phyloP scores from a whole-genome alignment of 2,329 filamentous ascomycete species.

The Chrysoporthe cubensis region DNA sequence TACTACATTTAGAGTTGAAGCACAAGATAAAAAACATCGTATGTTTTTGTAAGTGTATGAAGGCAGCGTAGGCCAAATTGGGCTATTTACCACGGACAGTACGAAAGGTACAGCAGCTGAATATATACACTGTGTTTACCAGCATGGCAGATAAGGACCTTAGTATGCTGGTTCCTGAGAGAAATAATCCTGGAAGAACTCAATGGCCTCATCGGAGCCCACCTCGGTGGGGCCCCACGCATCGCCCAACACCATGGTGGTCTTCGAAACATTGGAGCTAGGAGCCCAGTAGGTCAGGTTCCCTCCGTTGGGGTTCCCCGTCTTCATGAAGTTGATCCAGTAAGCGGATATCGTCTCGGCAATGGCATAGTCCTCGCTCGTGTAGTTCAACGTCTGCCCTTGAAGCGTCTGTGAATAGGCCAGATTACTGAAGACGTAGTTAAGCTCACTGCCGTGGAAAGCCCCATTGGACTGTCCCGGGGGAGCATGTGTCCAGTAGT shows the following conservation, averaged over 20 bases:
- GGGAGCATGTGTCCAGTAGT: slow-evolving; percentile 38
- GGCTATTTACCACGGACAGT: background rate
- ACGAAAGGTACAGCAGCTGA: background rate
- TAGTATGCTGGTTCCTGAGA: slow-evolving; percentile 5
- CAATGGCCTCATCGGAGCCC: slow-evolving; percentile 15
- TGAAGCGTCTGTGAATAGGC: slow-evolving; percentile 28
- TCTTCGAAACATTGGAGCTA: slow-evolving; percentile 14
- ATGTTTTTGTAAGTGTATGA: no score
- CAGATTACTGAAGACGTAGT: slow-evolving; percentile 40
- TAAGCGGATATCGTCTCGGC: slow-evolving; percentile 32
- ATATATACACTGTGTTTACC: background rate
- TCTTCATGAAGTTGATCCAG: slow-evolving; percentile 28
- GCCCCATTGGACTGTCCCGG: slow-evolving; percentile 33
- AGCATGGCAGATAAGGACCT: background rate
- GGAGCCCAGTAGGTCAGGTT: slow-evolving; percentile 30
- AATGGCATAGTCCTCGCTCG: slow-evolving; percentile 35
- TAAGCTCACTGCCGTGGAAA: slow-evolving; percentile 38
- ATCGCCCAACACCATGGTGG: slow-evolving; percentile 25
- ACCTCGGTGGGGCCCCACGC: slow-evolving; percentile 11
- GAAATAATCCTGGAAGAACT: slow-evolving; percentile 16
- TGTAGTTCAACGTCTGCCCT: slow-evolving; percentile 34
- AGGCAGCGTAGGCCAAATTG: background rate
- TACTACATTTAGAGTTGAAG: no score
- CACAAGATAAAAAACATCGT: no score
- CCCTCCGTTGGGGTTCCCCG: slow-evolving; percentile 24